Percentiles rank a stretch among this genome's conserved stretches.
phyloP scores from a whole-genome alignment of 2,329 filamentous ascomycete genomes.

The Myotisia sp. region DNA sequence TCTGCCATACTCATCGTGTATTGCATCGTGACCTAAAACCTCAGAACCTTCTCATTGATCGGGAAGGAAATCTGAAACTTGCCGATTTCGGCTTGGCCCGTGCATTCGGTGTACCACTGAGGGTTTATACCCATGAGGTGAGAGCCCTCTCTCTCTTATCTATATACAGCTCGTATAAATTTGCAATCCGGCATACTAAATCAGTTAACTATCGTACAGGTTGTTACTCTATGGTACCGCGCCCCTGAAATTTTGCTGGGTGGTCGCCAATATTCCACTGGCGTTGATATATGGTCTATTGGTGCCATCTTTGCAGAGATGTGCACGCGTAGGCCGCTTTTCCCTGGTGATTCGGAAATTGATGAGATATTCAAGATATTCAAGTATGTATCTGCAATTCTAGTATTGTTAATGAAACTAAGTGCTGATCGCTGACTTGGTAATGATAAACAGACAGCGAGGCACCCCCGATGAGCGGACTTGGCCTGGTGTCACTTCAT shows the following conservation, averaged over 20 bases:
- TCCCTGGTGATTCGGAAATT: constrained; percentile 85
- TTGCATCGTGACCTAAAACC: constrained; percentile 96
- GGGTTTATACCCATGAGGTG: constrained; percentile 84
- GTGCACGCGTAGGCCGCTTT: constrained; percentile 84
- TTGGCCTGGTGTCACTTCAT: constrained; percentile 88
- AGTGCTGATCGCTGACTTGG: neutral
- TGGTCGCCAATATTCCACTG: constrained; percentile 82
- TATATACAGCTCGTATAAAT: neutral
- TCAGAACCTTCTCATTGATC: constrained; percentile 92
- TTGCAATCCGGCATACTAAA: neutral
- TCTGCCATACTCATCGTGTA: constrained; percentile 79
- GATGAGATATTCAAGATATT: constrained; percentile 94
- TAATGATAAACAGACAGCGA: constrained; percentile 43
- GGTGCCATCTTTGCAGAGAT: constrained; percentile 94
- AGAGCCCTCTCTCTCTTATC: constrained; percentile 5
- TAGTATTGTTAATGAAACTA: constrained; percentile 1
- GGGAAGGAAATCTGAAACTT: constrained; percentile 90
- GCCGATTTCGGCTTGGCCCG: constrained; percentile 93
- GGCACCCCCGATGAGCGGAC: constrained; percentile 68
- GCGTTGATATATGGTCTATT: constrained; percentile 91
- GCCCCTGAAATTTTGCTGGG: constrained; percentile 81
- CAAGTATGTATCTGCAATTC: constrained; percentile 42
- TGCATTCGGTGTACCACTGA: constrained; percentile 78
- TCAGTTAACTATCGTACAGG: constrained; percentile 32
- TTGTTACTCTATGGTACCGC: constrained; percentile 88